Base-by-base conservation (phyloP, 805 yeast species). In the Metschnikowia proteae region DNA sequence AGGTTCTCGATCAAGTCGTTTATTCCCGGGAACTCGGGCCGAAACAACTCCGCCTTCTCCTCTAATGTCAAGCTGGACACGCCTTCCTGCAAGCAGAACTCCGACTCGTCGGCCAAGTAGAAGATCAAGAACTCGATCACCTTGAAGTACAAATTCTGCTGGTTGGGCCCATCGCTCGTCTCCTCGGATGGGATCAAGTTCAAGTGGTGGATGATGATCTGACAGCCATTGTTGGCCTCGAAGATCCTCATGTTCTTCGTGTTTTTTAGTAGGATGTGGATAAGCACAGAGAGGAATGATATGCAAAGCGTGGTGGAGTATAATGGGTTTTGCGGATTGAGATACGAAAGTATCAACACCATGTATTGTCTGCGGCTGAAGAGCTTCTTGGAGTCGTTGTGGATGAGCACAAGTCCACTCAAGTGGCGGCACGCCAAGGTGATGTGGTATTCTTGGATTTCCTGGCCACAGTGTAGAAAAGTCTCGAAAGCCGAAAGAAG, bases 91-190 rank as follows among this genome's bases (percentile, higher is more conserved):
- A 26, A 17, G 28, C 32, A 43, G n/a, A 52, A 48, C 22, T 46
- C 55, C n/a, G 76, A 65, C 61, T 84, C 92, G 9, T 88, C 89
- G 6, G 80, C 73, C 47, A 86, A 64, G 58, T 86, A 85, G 60
- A 84, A 83, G 47, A 85, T 78, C 45, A 86, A 66, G 60, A 85
- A 86, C 65, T 86, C 91, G 43, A 86, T 72, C 9, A 82, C 75
- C 55, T 82, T 80, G 53, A 83, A 78, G 56, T 83, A 82, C 10
- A 84, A 75, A 31, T 74, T 74, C 56, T 82, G 82, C 51, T 67
- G 70, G 23, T 31, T 29, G 17, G 46, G 22, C 3, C 25, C 37
- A 11, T 33, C 38, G 29, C 34, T 17, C 11, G 38, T 44, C 10
- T 17, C 28, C 5, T 38, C 43, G 6, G 45, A 10, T 4, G 45